Evolutionary conservation across 805 yeast species (phyloP), one percentile per base, ranked within the genome.

Genomic region (Clavispora santaluciae): DNA sequence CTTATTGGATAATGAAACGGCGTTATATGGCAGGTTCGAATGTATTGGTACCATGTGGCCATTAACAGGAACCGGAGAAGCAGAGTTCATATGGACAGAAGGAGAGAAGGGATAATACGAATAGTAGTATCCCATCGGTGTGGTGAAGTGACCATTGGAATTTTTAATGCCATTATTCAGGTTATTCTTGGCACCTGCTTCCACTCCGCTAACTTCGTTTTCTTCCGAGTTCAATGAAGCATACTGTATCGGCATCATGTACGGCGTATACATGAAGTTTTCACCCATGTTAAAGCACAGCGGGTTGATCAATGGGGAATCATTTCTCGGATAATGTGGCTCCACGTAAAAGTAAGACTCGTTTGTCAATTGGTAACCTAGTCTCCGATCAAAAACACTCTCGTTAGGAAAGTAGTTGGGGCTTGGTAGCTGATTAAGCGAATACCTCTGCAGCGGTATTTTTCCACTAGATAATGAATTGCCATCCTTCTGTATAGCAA

Each of bases 401-500:
- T 28, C 31, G 16, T 16, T 28, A 15, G 30, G 18, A 12, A 25
- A 25, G 8, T 12, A 25, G 16, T 25, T 25, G 16, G 5, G 17
- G 13, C 13, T 25, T 6, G 29, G 15, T n/a, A 6, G 6, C 16
- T 15, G 9, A 6, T 6, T n/a, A 15, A 25, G 5, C 8, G 17
- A 9, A 16, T 28, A 15, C 10, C 16, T 28, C 20, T 4, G 31
- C 10, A 10, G 9, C 15, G 21, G 3, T 12, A 13, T 13, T n/a
- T 15, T 28, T n/a, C 31, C 31, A 12, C 4, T 28, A 4, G 31
- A 16, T 6, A 28, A 8, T 4, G 31, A 28, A 28, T 28, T 28
- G 2, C 31, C 31, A 20, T 34, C 23, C 40, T 66, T 68, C 39
- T 68, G 72, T 22, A 67, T 57, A 3, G 73, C 73, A 56, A 68